Evolutionary conservation across 2,329 filamentous ascomycete species (phyloP), one percentile per base, ranked within the genome.

Genomic region (Cercospora sp.): DNA sequence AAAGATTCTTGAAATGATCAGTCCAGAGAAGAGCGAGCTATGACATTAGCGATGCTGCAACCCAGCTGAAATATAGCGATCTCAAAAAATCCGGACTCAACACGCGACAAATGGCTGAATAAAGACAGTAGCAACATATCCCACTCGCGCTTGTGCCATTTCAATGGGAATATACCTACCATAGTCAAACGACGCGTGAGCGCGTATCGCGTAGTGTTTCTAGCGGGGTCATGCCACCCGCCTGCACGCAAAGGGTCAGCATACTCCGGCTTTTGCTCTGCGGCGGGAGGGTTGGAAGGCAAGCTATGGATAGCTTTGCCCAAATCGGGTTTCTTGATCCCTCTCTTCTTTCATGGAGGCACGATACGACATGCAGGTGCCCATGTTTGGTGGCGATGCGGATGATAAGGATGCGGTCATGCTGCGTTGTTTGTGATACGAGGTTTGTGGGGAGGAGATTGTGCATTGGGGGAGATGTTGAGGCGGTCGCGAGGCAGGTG

Each of bases 251-350:
- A 57, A 64, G 51, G 48, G 62, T 64, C 62, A 64, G 62, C n/a
- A 64, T 64, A 64, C 48, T 64, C 28, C 51, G 48, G 23, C 62
- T 48, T 53, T n/a, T 39, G 36, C 36, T 39, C 6, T 23, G 53
- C 53, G 53, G 62, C 23, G 51, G 18, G 33, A 31, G 62, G 33
- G 12, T n/a, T 30, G 53, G 2, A 58, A 6, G 36, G 16, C 16
- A 39, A 64, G 62, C 62, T 64, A 42, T 58, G 62, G 48, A 58
- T 39, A 55, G 48, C 62, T 55, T 57, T 64, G 48, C 62, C 62
- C 48, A 57, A 57, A 57, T 57, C 62, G 59, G 62, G 62, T 64
- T 42, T 57, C 62, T 64, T 28, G 33, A 42, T 42, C 62, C 62
- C 62, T 64, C n/a, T 39, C 33, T 7, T 16, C 33, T 16, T 39